Base-by-base conservation (phyloP, 2,329 filamentous ascomycete species). In the Fusarium aywerte region DNA sequence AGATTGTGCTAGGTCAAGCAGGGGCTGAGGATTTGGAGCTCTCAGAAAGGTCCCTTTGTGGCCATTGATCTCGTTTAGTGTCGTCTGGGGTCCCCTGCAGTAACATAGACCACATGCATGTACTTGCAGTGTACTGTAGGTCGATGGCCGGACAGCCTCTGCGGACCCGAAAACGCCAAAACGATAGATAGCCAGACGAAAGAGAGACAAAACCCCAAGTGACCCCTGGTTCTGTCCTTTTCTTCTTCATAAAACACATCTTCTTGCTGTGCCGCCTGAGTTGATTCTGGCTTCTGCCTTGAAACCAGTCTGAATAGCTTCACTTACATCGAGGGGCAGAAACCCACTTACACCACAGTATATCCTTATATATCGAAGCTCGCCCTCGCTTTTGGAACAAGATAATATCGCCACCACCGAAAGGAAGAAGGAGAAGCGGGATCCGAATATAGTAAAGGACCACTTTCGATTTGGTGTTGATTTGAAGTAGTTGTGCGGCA, bases 201-300 rank as follows among this genome's bases (percentile, higher is more conserved):
- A 29, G 45, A 68, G 21, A 54, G 35, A 66, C 67, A 68, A 70
- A 70, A 70, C n/a, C 59, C 54, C 38, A 48, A 43, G 35, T n/a
- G 20, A 62, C 47, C 64, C 63, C 60, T 62, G 52, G 32, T 9
- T 36, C 18, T n/a, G 25, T 43, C 48, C 43, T 40, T 27, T 35
- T 50, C 18, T 25, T 38, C 20, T n/a, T 18, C 20, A 36, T 15
- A 33, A 18, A 35, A 18, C 33, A 44, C 23, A 47, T 49, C 18
- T 52, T 25, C 21, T 43, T 13, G 31, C 23, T 65, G 29, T 52
- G 38, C 18, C 48, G 21, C 20, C 42, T 40, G 48, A 48, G 32
- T 44, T 44, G 23, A 29, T 47, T 31, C 11, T 29, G 43, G 56
- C 42, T 45, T 65, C 18, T 27, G 43, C 44, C 52, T 38, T 51